Percentiles rank a stretch among this genome's conserved stretches.
These are phyloP conservation scores for Lentinula boryana DNA, from an alignment of 768 basidiomycete genomes.

Conservation along the genomic window DNA sequence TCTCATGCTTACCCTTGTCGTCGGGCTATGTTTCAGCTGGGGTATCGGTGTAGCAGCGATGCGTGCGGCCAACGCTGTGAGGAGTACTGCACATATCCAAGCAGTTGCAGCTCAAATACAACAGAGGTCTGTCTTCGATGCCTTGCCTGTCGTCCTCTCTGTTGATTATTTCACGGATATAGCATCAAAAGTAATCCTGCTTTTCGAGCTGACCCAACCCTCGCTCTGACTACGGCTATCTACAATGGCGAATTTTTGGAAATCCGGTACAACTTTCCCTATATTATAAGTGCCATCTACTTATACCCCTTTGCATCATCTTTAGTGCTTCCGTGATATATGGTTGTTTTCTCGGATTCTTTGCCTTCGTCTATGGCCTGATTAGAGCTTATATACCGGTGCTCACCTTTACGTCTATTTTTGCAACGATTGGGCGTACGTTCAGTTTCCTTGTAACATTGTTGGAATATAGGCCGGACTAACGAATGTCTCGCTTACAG, in stretches of 20 bases:
- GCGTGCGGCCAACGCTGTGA: conserved; percentile 37
- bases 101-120: conserved; percentile 19
- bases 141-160: not conserved
- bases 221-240: conserved; percentile 29
- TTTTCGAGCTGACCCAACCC: conserved; percentile 31
- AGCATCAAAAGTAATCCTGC: conserved; percentile 14
- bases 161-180: not conserved
- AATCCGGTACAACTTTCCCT: conserved; percentile 17
- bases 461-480: not conserved
- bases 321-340: conserved; percentile 35
- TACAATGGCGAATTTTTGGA: conserved; percentile 50
- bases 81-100: conserved; percentile 25
- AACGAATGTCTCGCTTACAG: not conserved
- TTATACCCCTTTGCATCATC: not conserved
- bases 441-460: not conserved
- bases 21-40: conserved; percentile 49
- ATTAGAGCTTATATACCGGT: conserved; percentile 42
- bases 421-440: conserved; percentile 35
- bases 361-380: conserved; percentile 35
- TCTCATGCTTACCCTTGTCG: conserved; percentile 37
- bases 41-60: conserved; percentile 49
- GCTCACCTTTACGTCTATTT: conserved; percentile 37
- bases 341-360: conserved; percentile 44
- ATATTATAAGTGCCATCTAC: not conserved
- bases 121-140: conserved; percentile 21